Base-by-base conservation (phyloP, 768 basidiomycete species). In the Phaeolepiota aurea region DNA sequence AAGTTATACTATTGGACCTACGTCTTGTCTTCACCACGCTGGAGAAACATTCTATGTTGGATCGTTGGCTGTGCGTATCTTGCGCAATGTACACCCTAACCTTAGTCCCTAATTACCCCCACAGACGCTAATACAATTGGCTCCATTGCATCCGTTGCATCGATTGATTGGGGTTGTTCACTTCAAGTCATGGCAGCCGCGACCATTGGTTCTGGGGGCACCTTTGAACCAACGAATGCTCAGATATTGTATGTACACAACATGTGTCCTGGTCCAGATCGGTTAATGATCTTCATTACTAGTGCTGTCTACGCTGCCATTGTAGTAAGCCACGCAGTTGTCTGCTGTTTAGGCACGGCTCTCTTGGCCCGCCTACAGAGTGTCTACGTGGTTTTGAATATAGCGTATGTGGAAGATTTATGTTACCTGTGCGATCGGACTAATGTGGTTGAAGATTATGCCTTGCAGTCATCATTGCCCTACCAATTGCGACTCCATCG, bases 361-460 rank as follows among this genome's bases (percentile, higher is more conserved):
- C 38, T 79, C 20, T 64, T 89, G 13, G 86, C 86, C 1, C 67
- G 83, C 20, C 50, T 88, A 11, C 87, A 89, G 54, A 77, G 69
- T 14, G 56, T 82, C 5, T 88, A 82, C 48, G 74, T 87, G 15
- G 47, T 74, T 14, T 64, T 88, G 31, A 88, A 88, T 52, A 56
- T 87, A 19, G 38, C 75, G 79, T 81, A 55, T 43, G 80, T 61
- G 5, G 15, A 14, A 23, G 13, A 10, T 19, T 18, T n/a, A 10
- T 2, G 3, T 25, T n/a, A 7, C n/a, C n/a, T 7, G n/a, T 7
- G 7, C n/a, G 25, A 7, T 28, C 25, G n/a, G n/a, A 7, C n/a
- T 28, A 2, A 12, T 20, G 30, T n/a, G 2, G 23, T 32, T 33
- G n/a, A 12, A 83, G 80, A 15, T 56, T 82, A 13, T 80, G 76